phyloP scores from a whole-genome alignment of 257 asterid genomes.

The Agastache rugosa region DNA sequence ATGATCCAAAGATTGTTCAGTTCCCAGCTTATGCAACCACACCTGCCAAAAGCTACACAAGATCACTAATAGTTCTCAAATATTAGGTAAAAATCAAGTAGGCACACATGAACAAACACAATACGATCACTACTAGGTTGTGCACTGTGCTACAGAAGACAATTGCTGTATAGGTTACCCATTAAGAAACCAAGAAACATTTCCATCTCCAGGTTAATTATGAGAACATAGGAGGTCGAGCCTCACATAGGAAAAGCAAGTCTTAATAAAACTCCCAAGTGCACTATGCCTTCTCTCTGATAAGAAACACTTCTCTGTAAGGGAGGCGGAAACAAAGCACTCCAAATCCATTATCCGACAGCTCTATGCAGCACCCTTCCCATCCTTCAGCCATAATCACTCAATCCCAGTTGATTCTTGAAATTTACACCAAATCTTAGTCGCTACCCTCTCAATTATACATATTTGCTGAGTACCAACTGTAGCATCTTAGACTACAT shows the following conservation, averaged over 20 bases:
- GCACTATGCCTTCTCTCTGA: not conserved
- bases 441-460: conserved; percentile 4
- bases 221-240: conserved; percentile 5
- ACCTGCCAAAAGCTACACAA: conserved; percentile 54
- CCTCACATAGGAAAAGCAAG: not conserved
- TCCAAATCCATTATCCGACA: conserved; percentile 23
- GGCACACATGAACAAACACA: not conserved
- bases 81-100: conserved; percentile 9
- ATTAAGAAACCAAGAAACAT: conserved; percentile 22
- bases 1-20: conserved; percentile 69
- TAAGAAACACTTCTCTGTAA: conserved; percentile 2
- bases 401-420: not conserved
- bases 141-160: not conserved
- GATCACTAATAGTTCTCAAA: conserved; percentile 22
- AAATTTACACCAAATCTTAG: not conserved
- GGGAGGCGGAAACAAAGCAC: conserved; percentile 11
- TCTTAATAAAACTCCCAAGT: not conserved
- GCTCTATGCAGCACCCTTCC: not conserved
- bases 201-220: conserved; percentile 5
- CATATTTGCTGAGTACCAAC: conserved; percentile 7
- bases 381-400: conserved; percentile 6
- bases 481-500: conserved; percentile 21
- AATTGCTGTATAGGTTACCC: not conserved
- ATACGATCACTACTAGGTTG: not conserved
- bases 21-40: conserved; percentile 83